Conservation (phyloP, 2,329 filamentous ascomycete species). For the Fusarium sp. region DNA sequence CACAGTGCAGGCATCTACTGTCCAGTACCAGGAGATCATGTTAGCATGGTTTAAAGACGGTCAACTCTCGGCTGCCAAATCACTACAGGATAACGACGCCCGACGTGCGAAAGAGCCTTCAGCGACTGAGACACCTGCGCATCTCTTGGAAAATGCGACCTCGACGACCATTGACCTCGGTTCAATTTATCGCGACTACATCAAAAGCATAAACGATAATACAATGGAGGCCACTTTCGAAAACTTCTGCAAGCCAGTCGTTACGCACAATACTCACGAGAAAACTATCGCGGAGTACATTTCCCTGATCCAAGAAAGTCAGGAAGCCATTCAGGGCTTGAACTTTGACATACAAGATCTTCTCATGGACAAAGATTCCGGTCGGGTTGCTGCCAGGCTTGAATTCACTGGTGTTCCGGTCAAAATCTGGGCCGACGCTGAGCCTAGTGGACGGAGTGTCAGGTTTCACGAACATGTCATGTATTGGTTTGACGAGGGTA, state of each 20-base stretch:
- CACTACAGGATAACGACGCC: background rate
- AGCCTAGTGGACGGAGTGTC: slow-evolving; percentile 10
- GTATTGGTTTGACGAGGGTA: slow-evolving; percentile 24
- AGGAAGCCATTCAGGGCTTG: background rate
- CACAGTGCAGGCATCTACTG: background rate
- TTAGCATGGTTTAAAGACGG: slow-evolving; percentile 21
- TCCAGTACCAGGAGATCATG: slow-evolving; percentile 12
- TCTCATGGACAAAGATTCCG: background rate
- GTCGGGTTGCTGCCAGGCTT: slow-evolving; percentile 11
- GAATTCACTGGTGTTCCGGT: slow-evolving; percentile 26
- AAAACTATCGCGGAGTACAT: slow-evolving; percentile 21
- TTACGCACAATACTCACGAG: slow-evolving; percentile 4
- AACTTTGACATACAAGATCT: slow-evolving; percentile 23
- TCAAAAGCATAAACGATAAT: slow-evolving; percentile 16
- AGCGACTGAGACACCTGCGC: background rate
- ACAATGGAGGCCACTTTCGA: slow-evolving; percentile 18
- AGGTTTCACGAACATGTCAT: slow-evolving; percentile 37
- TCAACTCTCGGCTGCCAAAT: background rate
- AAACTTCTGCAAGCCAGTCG: background rate
- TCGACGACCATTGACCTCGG: background rate
- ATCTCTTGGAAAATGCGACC: background rate
- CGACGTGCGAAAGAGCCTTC: background rate
- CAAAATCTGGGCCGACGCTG: background rate
- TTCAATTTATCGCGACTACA: slow-evolving; percentile 11
- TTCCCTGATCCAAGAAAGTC: slow-evolving; percentile 14